Evolutionary conservation across 2,329 filamentous ascomycete species (phyloP).

Genomic region (Cladosporium sp.): DNA sequence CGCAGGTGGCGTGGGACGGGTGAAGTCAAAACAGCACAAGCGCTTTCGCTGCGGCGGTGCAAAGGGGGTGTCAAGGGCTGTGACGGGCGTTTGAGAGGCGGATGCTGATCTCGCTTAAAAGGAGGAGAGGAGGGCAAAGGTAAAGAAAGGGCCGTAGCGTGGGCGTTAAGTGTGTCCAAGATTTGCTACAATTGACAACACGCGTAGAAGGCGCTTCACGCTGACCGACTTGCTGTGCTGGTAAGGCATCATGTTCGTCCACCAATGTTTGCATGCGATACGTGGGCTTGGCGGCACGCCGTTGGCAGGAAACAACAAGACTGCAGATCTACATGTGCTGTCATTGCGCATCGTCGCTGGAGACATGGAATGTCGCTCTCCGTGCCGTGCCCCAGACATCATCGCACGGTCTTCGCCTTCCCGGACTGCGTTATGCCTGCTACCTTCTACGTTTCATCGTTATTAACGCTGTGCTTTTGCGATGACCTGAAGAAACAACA

Average conservation of each 20-base stretch:
- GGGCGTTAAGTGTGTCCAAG: neutral
- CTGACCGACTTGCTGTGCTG: neutral
- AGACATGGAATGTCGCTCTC: neutral
- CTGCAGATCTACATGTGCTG: constrained; percentile 4
- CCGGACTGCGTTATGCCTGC: too few species aligned
- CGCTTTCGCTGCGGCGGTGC: too few species aligned
- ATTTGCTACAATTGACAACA: neutral
- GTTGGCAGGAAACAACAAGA: too few species aligned
- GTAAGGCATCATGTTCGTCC: neutral
- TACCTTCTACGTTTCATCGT: neutral
- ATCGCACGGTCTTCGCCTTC: neutral
- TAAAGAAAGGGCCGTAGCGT: neutral
- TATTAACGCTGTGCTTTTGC: too few species aligned
- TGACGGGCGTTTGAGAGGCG: neutral
- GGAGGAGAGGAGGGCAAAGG: neutral
- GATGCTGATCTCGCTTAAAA: neutral
- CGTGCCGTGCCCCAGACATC: neutral
- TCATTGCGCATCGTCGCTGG: neutral
- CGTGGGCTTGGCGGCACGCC: too few species aligned
- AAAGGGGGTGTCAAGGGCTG: too few species aligned
- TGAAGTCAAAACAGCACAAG: too few species aligned
- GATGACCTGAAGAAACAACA: too few species aligned
- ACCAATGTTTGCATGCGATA: neutral
- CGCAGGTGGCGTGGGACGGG: too few species aligned
- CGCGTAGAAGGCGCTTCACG: neutral